Conservation (phyloP, 2,329 filamentous ascomycete species). For the Helotiales sp. region DNA sequence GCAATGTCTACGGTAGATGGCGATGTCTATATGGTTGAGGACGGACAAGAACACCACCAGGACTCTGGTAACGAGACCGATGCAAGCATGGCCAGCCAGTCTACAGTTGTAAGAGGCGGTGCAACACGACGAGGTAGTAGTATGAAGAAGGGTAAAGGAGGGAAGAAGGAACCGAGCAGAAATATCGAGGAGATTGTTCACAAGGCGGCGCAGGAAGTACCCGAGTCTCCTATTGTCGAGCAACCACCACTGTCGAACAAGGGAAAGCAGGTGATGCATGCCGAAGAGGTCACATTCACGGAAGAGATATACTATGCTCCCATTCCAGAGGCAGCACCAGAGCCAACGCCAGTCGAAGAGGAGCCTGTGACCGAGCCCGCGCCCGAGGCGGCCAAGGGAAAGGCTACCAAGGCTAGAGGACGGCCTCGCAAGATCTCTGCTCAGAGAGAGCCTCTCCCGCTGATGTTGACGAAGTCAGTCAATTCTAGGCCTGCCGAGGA, state of each 20-base stretch:
- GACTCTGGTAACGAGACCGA: constrained; percentile 37
- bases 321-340: constrained; percentile 2
- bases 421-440: constrained; percentile 16
- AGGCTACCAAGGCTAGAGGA: constrained; percentile 20
- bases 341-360: constrained; percentile 7
- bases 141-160: constrained; percentile 29
- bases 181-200: constrained; percentile 31
- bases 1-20: constrained; percentile 18
- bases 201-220: constrained; percentile 2
- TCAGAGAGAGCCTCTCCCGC: constrained; percentile 3
- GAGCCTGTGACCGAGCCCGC: neutral
- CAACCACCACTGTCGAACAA: constrained; percentile 3
- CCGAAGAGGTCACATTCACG: constrained; percentile 16
- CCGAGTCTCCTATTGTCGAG: neutral
- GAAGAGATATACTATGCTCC: constrained; percentile 23
- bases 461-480: neutral
- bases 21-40: constrained; percentile 11
- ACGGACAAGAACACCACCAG: constrained; percentile 23
- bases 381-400: constrained; percentile 13
- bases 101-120: constrained; percentile 27
- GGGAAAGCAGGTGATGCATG: constrained; percentile 12
- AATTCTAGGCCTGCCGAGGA: constrained; percentile 1
- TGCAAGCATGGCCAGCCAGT: constrained; percentile 32
- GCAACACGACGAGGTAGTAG: constrained; percentile 25
- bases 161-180: constrained; percentile 25